These are phyloP conservation scores for Fusarium cicatricum DNA, from an alignment of 2,329 filamentous ascomycete genomes.

Conservation along the genomic window DNA sequence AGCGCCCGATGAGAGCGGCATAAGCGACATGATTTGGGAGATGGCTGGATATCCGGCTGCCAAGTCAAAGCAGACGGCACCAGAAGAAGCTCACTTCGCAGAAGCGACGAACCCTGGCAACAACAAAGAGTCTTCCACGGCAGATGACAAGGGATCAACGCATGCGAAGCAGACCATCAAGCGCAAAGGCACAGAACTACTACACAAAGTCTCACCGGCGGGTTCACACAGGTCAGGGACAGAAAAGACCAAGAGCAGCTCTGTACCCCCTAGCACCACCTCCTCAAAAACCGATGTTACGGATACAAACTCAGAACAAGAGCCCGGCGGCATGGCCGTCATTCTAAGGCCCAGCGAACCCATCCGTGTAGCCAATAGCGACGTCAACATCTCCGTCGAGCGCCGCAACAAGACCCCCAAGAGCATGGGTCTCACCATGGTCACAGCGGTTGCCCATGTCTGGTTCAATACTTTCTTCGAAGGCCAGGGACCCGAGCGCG, in stretches of 20 bases:
- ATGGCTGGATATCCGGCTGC: slow-evolving; percentile 54
- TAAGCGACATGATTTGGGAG: slow-evolving; percentile 62
- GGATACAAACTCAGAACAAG: slow-evolving; percentile 47
- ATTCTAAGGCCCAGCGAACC: slow-evolving; percentile 77
- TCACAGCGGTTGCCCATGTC: slow-evolving; percentile 90
- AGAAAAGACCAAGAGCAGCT: slow-evolving; percentile 37
- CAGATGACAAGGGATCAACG: slow-evolving; percentile 15
- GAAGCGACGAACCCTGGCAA: slow-evolving; percentile 41
- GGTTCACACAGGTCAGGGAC: slow-evolving; percentile 23
- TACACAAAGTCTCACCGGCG: slow-evolving; percentile 43
- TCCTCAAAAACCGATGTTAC: slow-evolving; percentile 30
- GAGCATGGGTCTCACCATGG: slow-evolving; percentile 84
- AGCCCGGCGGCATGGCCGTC: slow-evolving; percentile 73
- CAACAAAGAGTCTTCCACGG: slow-evolving; percentile 4
- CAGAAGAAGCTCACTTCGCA: slow-evolving; percentile 47
- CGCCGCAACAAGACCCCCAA: slow-evolving; percentile 81
- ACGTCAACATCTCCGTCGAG: slow-evolving; percentile 91
- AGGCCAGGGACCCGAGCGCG: slow-evolving; percentile 75
- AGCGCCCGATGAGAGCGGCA: slow-evolving; percentile 57
- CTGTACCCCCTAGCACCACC: slow-evolving; percentile 16
- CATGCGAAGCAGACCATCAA: slow-evolving; percentile 36
- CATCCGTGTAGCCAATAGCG: slow-evolving; percentile 78
- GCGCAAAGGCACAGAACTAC: slow-evolving; percentile 45
- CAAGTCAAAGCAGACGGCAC: slow-evolving; percentile 46
- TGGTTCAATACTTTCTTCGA: slow-evolving; percentile 99